Evolutionary conservation across 1,284 basidiomycete species (phyloP).

Genomic region (Ustilago bromivora): DNA sequence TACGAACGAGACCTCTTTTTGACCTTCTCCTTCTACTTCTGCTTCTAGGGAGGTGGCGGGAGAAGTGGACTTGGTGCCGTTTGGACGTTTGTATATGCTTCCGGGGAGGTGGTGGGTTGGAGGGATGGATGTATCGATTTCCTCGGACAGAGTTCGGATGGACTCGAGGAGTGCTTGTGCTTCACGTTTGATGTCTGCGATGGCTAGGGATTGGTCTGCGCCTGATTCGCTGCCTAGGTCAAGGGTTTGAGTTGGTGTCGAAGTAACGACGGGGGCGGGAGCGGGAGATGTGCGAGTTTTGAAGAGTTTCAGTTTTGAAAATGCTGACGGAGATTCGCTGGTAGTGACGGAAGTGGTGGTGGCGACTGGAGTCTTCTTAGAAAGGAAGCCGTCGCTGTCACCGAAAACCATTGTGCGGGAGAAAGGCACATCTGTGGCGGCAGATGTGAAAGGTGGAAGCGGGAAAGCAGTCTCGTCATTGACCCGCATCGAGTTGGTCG

Average conservation of each 20-base stretch:
- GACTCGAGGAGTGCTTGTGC: constrained; percentile 25
- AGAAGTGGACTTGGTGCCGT: background rate
- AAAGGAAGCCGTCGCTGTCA: background rate
- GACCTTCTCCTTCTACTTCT: background rate
- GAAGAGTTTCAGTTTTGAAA: constrained; percentile 2
- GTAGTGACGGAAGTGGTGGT: background rate
- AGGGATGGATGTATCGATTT: constrained; percentile 28
- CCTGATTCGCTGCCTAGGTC: constrained; percentile 16
- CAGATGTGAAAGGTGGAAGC: constrained; percentile 17
- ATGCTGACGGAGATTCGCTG: background rate
- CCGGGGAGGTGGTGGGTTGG: constrained; percentile 23
- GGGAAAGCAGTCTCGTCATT: constrained; percentile 29
- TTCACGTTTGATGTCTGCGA: constrained; percentile 26
- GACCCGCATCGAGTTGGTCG: constrained; percentile 21
- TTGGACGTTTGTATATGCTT: background rate
- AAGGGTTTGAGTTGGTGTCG: background rate
- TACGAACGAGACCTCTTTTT: constrained; percentile 16
- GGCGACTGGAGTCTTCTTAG: background rate
- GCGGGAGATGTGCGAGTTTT: background rate
- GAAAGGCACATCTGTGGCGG: background rate
- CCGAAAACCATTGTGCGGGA: background rate
- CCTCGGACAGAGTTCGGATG: constrained; percentile 22
- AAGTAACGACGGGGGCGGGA: background rate
- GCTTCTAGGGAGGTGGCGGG: background rate
- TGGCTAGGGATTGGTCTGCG: constrained; percentile 8